Conservation (phyloP, 2,329 filamentous ascomycete genomes). For the Epichloe amarillans region DNA sequence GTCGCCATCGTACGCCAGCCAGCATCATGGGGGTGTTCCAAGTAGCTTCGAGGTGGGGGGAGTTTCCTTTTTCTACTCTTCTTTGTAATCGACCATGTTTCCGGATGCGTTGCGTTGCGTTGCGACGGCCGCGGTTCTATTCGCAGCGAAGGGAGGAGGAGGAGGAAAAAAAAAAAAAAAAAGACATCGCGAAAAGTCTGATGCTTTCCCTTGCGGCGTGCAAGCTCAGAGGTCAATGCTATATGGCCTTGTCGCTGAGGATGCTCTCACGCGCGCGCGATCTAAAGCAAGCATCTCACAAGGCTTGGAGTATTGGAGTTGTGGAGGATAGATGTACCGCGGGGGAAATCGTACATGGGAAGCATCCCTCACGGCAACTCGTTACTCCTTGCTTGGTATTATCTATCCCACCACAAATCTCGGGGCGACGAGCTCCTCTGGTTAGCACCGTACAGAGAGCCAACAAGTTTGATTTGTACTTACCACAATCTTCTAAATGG, state of each 20-base stretch:
- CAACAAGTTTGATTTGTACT: neutral
- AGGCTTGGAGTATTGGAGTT: neutral
- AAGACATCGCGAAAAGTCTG: neutral
- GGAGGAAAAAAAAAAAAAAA: no score
- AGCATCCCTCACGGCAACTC: no score
- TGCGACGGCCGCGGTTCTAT: neutral
- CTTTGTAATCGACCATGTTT: neutral
- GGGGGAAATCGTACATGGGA: no score
- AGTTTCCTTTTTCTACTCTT: neutral
- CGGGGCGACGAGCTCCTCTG: neutral
- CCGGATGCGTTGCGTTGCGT: neutral
- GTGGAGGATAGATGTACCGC: neutral
- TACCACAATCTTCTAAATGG: neutral
- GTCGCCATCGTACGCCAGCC: neutral
- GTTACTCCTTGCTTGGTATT: no score
- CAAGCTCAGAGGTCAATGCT: neutral
- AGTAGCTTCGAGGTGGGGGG: neutral
- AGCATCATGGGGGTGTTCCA: neutral
- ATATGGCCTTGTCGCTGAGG: neutral
- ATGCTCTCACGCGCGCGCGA: neutral
- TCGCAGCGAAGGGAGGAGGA: neutral
- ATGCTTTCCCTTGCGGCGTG: neutral
- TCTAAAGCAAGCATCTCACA: neutral
- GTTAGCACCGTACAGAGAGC: no score
- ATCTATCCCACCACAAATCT: no score